A percentile compares a stretch with the other conserved stretches of the same genome.
Evolutionary conservation across 2,329 filamentous ascomycete genomes (phyloP).

Genomic region (Colletotrichum magnum): DNA sequence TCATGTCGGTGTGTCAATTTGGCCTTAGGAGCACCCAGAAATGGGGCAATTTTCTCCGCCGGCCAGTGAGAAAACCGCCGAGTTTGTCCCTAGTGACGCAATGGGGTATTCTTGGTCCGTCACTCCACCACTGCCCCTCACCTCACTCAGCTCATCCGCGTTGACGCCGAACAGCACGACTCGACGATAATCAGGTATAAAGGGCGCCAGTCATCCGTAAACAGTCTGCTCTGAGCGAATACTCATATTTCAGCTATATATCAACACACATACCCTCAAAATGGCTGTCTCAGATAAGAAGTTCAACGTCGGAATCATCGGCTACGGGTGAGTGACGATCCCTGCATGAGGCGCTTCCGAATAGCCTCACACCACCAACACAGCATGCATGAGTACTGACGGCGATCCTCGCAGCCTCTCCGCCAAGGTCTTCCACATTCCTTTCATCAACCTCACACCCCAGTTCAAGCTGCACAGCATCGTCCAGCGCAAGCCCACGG

Average conservation of each 20-base stretch:
- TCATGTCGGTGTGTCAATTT: constrained; percentile 24
- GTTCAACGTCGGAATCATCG: constrained; percentile 66
- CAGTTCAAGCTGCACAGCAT: constrained; percentile 80
- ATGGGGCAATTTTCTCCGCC: constrained; percentile 34
- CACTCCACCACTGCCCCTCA: constrained; percentile 37
- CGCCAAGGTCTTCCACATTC: constrained; percentile 88
- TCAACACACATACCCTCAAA: neutral
- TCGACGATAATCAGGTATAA: constrained; percentile 29
- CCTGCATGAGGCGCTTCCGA: constrained; percentile 5
- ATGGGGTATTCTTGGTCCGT: constrained; percentile 30
- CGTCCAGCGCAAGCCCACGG: constrained; percentile 79
- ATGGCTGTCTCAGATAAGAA: constrained; percentile 48
- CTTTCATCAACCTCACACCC: constrained; percentile 77
- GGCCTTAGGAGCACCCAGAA: constrained; percentile 21
- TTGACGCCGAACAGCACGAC: neutral
- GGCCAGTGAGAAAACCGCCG: constrained; percentile 39
- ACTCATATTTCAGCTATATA: neutral
- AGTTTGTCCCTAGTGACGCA: constrained; percentile 36
- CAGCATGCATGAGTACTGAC: too few relatives aligned
- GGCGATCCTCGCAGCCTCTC: constrained; percentile 58
- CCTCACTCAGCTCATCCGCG: neutral
- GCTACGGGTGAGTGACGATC: constrained; percentile 61
- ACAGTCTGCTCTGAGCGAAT: too few relatives aligned
- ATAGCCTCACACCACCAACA: neutral
- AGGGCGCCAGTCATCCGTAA: neutral